A percentile compares a stretch with the other conserved stretches of the same genome.
phyloP scores from a whole-genome alignment of 345 rosid species.

The Viola odorata region DNA sequence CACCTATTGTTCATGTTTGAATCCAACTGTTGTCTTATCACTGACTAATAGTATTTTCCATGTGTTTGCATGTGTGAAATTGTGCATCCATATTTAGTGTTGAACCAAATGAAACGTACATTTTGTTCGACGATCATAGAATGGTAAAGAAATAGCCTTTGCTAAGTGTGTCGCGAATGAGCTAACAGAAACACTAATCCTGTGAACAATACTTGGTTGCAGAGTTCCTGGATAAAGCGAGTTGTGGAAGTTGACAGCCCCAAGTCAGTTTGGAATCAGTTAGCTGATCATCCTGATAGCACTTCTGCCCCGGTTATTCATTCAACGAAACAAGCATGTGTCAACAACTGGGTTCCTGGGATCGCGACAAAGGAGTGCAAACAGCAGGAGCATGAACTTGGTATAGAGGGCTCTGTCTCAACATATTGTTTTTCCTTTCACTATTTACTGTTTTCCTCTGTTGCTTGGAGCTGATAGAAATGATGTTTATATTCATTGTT shows the following conservation, averaged over 20 bases:
- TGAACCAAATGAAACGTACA: too few species aligned
- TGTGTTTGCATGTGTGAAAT: too few species aligned
- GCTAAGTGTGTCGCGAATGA: too few species aligned
- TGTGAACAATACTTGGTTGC: slow-evolving; percentile 1
- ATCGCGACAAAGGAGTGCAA: slow-evolving; percentile 18
- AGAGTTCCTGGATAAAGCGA: slow-evolving; percentile 47
- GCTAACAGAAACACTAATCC: too few species aligned
- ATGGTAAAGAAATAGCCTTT: too few species aligned
- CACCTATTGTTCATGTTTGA: too few species aligned
- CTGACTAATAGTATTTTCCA: too few species aligned
- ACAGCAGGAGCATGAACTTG: slow-evolving; percentile 25
- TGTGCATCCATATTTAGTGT: too few species aligned
- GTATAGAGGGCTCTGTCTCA: slow-evolving; percentile 17
- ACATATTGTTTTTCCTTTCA: neutral
- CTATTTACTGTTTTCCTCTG: neutral
- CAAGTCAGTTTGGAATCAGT: slow-evolving; percentile 23
- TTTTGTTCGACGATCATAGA: too few species aligned
- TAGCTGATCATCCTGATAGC: slow-evolving; percentile 33
- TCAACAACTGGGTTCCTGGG: slow-evolving; percentile 35
- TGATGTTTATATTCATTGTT: slow-evolving; percentile 9
- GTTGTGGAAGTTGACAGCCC: slow-evolving; percentile 37
- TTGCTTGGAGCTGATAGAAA: slow-evolving; percentile 7
- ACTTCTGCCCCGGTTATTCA: slow-evolving; percentile 34
- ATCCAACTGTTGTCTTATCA: too few species aligned
- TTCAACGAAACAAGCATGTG: slow-evolving; percentile 26